Base-by-base conservation (phyloP, 805 yeast species). In the Yamadazyma endophytica region DNA sequence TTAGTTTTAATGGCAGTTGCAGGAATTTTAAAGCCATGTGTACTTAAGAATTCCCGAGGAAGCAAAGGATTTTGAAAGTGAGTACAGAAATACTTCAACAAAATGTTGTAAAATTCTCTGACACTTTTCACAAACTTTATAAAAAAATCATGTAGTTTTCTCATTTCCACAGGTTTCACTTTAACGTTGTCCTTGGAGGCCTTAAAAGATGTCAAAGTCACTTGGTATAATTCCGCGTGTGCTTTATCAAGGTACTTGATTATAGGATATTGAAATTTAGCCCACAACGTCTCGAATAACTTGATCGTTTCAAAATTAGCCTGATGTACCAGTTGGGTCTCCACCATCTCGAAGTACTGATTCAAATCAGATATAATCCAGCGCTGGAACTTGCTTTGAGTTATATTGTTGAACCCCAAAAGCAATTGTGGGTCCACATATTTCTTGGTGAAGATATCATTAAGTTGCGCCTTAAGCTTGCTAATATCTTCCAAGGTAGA, bases 241-340 rank as follows among this genome's bases (percentile, higher is more conserved):
- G 53, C 56, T 13, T 51, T 44, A 46, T 73, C 77, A 44, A 69
- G 79, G 48, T 68, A 68, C 42, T 77, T 79, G 38, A 80, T 66
- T 2, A 76, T 70, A 2, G 86, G 86, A 44, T 77, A 76, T 42
- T 77, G 82, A 40, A 82, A 66, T 4, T 75, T 74, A 19, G 62
- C 49, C 88, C 88, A 82, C 13, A 77, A 52, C 4, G 51, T 43
- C 31, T 76, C 81, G 13, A 65, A 41, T 27, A 44, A 50, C 12
- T 48, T 47, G 17, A 58, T 53, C 28, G 68, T 61, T 4, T 36
- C 44, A 36, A 81, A 61, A 5, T 72, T 52, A 2, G 50, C 47
- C 28, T 34, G 32, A 19, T 28, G 19, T 9, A 31, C n/a, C 8
- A 22, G 24, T 12, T 13, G 29, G 17, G 47, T 37, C 4, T 30